A percentile compares a stretch with the other conserved stretches of the same genome.
These are phyloP conservation scores for Kodamaea fukazawae DNA, from an alignment of 805 yeast species.

Conservation along the genomic window DNA sequence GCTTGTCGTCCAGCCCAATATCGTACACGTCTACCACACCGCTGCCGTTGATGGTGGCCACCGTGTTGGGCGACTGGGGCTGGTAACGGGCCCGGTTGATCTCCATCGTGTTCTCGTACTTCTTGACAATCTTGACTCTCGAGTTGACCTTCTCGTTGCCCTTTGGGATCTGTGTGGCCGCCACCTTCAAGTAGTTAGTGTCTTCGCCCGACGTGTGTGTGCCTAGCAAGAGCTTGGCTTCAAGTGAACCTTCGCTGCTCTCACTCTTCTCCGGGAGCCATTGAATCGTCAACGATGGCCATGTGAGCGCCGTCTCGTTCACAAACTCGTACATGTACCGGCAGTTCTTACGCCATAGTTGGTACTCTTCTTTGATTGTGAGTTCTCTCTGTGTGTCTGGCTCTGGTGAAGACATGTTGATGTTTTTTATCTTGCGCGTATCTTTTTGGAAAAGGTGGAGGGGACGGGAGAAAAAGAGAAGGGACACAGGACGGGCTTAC, in stretches of 20 bases:
- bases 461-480: too few relatives aligned
- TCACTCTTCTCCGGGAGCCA: slow-evolving; percentile 56
- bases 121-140: slow-evolving; percentile 58
- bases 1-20: slow-evolving; percentile 22
- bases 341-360: slow-evolving; percentile 77
- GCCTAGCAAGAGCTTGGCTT: slow-evolving; percentile 58
- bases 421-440: not conserved
- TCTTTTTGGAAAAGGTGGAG: not conserved
- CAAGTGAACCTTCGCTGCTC: slow-evolving; percentile 28
- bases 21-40: slow-evolving; percentile 62
- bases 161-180: slow-evolving; percentile 55
- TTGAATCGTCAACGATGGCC: slow-evolving; percentile 81
- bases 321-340: slow-evolving; percentile 81
- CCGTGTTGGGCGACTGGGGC: slow-evolving; percentile 55
- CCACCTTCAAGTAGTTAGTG: slow-evolving; percentile 62
- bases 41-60: slow-evolving; percentile 66
- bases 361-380: slow-evolving; percentile 63
- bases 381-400: slow-evolving; percentile 30
- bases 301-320: slow-evolving; percentile 71
- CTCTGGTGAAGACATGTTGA: not conserved
- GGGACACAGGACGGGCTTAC: too few relatives aligned
- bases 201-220: slow-evolving; percentile 76
- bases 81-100: slow-evolving; percentile 69
- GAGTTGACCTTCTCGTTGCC: slow-evolving; percentile 40
- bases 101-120: slow-evolving; percentile 60